These are phyloP conservation scores for Alternaria arbusti DNA, from an alignment of 2,329 filamentous ascomycete genomes.

Conservation along the genomic window DNA sequence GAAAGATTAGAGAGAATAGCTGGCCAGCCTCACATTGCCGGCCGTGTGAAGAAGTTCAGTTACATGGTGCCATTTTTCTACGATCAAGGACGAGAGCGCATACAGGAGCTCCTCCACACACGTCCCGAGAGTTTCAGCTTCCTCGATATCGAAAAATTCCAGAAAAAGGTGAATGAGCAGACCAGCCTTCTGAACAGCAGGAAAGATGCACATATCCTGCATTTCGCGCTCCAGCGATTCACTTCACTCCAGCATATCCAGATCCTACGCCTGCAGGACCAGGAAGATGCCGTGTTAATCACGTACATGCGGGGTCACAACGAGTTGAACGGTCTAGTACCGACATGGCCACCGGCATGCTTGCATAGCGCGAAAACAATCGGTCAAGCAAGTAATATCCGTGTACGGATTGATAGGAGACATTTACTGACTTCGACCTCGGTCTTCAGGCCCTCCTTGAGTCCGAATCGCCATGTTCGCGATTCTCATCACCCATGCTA, in stretches of 20 bases:
- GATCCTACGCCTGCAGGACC: constrained; percentile 67
- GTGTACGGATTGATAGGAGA: not conserved
- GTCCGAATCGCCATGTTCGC: constrained; percentile 62
- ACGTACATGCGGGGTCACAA: constrained; percentile 59
- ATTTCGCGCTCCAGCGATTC: constrained; percentile 63
- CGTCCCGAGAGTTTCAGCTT: constrained; percentile 44
- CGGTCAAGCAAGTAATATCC: constrained; percentile 47
- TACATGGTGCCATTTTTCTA: constrained; percentile 67
- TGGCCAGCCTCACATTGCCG: constrained; percentile 56
- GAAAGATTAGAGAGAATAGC: constrained; percentile 58
- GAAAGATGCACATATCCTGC: constrained; percentile 61
- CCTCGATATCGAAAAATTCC: constrained; percentile 51
- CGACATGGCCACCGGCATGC: constrained; percentile 69
- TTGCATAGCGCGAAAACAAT: constrained; percentile 66
- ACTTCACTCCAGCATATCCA: constrained; percentile 68
- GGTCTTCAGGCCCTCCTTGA: constrained; percentile 54
- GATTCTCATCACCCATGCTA: constrained; percentile 68
- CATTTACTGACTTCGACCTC: not conserved
- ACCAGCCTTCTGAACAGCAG: constrained; percentile 57
- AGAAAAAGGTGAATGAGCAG: constrained; percentile 58
- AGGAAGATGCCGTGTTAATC: constrained; percentile 62
- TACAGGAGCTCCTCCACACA: constrained; percentile 49
- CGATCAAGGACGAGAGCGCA: constrained; percentile 53
- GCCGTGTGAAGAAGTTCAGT: constrained; percentile 65
- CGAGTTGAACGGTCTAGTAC: constrained; percentile 54